Evolutionary conservation across 306 rosid species (phyloP).

Genomic region (Vicia villosa): DNA sequence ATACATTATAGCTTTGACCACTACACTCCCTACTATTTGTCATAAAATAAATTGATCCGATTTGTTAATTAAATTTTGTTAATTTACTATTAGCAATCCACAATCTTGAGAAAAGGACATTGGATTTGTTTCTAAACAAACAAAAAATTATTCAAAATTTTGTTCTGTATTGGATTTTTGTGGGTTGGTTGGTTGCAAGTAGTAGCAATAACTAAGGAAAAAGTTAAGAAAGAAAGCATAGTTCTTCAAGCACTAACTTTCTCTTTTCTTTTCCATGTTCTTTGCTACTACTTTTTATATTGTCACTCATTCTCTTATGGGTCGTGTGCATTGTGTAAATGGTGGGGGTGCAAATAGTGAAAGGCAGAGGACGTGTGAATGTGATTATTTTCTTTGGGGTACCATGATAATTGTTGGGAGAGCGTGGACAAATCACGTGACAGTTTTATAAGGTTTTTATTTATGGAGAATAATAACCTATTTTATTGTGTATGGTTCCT

Average conservation of each 20-base stretch:
- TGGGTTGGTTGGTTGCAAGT: constrained; percentile 45
- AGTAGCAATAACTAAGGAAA: constrained; percentile 38
- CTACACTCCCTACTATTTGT: constrained; percentile 45
- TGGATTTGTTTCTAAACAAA: constrained; percentile 20
- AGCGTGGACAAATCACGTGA: constrained; percentile 44
- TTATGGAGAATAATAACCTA: constrained; percentile 1
- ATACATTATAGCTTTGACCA: constrained; percentile 59
- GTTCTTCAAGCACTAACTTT: constrained; percentile 46
- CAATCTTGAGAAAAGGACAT: constrained; percentile 37
- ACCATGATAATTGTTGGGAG: constrained; percentile 27
- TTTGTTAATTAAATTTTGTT: constrained; percentile 9
- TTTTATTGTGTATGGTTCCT: constrained; percentile 12
- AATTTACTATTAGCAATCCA: constrained; percentile 15
- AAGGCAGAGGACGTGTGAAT: constrained; percentile 24
- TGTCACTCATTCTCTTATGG: neutral
- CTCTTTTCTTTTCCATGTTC: constrained; percentile 24
- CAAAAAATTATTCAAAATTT: constrained; percentile 32
- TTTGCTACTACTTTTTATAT: constrained; percentile 23
- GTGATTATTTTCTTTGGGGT: constrained; percentile 41
- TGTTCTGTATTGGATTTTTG: constrained; percentile 42
- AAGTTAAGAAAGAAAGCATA: constrained; percentile 23
- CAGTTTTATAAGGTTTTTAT: constrained; percentile 20
- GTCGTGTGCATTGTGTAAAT: constrained; percentile 15
- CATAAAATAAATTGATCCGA: constrained; percentile 34
- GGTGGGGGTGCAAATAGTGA: constrained; percentile 23